A percentile compares a stretch with the other conserved stretches of the same genome.
Evolutionary conservation across 805 yeast species (phyloP).

Genomic region (Starmerella bombi): DNA sequence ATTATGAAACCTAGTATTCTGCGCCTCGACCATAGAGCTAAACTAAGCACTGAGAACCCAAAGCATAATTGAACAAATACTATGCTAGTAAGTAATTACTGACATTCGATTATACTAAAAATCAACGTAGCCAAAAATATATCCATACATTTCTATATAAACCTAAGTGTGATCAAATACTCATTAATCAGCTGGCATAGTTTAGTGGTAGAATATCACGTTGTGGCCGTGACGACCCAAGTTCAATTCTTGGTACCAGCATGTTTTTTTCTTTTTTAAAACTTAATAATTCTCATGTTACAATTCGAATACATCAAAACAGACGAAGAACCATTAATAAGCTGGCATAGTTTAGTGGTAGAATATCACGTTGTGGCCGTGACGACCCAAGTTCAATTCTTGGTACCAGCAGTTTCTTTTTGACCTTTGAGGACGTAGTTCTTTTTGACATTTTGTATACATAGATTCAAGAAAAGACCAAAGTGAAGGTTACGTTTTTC

Average conservation of each 20-base stretch:
- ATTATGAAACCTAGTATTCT: not conserved
- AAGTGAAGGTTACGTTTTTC: too few relatives aligned
- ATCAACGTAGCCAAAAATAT: too few relatives aligned
- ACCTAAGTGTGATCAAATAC: not conserved
- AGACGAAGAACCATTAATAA: not conserved
- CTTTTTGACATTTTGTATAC: too few relatives aligned
- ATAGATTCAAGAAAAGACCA: too few relatives aligned
- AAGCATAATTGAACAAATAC: not conserved
- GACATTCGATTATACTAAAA: too few relatives aligned
- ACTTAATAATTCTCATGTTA: too few relatives aligned
- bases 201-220: conserved; percentile 22
- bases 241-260: conserved; percentile 23
- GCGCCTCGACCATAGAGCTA: not conserved
- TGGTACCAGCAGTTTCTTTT: conserved; percentile 20
- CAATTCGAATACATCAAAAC: too few relatives aligned
- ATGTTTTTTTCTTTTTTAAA: too few relatives aligned
- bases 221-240: conserved; percentile 23
- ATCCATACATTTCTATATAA: too few relatives aligned
- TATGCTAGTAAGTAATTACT: too few relatives aligned
- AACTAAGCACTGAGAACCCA: not conserved
- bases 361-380: conserved; percentile 23
- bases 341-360: conserved; percentile 22
- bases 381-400: conserved; percentile 23
- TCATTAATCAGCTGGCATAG: conserved; percentile 17
- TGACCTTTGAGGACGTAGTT: not conserved